Base-by-base conservation (phyloP, 495 filamentous ascomycete species). In the Xylaria intraflava region DNA sequence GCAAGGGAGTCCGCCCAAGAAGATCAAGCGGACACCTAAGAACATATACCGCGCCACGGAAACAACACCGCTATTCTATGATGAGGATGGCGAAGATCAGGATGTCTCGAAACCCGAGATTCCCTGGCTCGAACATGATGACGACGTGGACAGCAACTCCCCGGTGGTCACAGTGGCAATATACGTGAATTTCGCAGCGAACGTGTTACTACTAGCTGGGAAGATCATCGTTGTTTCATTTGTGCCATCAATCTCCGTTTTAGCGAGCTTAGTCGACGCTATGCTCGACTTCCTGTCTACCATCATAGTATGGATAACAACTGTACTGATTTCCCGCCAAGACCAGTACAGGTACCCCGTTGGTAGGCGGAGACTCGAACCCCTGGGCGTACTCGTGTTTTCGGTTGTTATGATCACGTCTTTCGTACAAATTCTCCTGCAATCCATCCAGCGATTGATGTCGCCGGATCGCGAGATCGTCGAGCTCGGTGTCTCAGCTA, bases 251-350 rank as follows among this genome's bases (percentile, higher is more conserved):
- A 81, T 96, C 51, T 95, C 89, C 4, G 87, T 96, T 12, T 76
- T 96, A 11, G 91, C 91, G 14, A 88, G 84, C 60, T 77, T 96
- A 51, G 91, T 96, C 1, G 91, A 96, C 61, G 90, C 88, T 2
- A 83, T 86, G 0, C 77, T 96, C 12, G 91, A 96, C 62, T 94
- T 95, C 60, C 72, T 96, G 36, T 86, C 81, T 33, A 96, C 90
- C 0, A 83, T 80, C 33, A 95, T 96, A 42, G 83, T 95, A 38
- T 91, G 88, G 88, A 78, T 82, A 4, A 92, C 89, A 0, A 88
- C 88, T n/a, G 65, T 65, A 58, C 73, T 93, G 49, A 92, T 93
- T 56, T 79, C 78, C 42, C 78, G 78, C 38, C 83, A 85, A 49
- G 88, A 95, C 59, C 82, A 83, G 46, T 88, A 90, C 58, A 73